phyloP scores from a whole-genome alignment of 2,329 filamentous ascomycete species.

The Tolypocladium capitatum region DNA sequence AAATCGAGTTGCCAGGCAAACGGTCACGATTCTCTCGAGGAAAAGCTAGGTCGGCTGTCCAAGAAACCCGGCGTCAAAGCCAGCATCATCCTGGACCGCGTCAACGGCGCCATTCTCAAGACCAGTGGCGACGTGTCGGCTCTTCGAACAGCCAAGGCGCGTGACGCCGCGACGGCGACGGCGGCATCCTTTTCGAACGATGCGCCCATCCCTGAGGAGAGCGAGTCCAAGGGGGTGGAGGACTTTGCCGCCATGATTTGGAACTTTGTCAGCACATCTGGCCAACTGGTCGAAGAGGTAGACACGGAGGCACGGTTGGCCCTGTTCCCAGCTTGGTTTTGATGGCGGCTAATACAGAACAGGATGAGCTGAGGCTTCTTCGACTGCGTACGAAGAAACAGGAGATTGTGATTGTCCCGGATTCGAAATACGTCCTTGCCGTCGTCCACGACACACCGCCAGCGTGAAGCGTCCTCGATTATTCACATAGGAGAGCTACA shows the following conservation, averaged over 20 bases:
- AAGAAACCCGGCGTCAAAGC: conserved; percentile 71
- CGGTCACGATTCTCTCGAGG: conserved; percentile 48
- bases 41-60: conserved; percentile 54
- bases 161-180: conserved; percentile 20
- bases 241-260: conserved; percentile 66
- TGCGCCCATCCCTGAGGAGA: conserved; percentile 25
- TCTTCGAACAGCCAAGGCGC: conserved; percentile 28
- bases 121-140: conserved; percentile 56
- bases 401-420: conserved; percentile 72
- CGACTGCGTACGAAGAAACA: conserved; percentile 72
- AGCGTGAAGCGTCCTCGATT: conserved; percentile 28
- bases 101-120: conserved; percentile 60
- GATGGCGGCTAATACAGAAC: conserved; percentile 9
- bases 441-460: conserved; percentile 72
- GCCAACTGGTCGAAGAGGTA: conserved; percentile 56
- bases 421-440: conserved; percentile 64
- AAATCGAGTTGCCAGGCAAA: conserved; percentile 18
- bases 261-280: conserved; percentile 59
- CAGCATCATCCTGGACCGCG: conserved; percentile 60
- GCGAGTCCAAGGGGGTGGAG: conserved; percentile 47
- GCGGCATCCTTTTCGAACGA: conserved; percentile 34
- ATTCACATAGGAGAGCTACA: neutral
- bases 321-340: too few species aligned
- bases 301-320: conserved; percentile 48
- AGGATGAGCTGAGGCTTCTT: conserved; percentile 67